phyloP scores from a whole-genome alignment of 495 filamentous ascomycete genomes.

The Daldinia vernicosa region DNA sequence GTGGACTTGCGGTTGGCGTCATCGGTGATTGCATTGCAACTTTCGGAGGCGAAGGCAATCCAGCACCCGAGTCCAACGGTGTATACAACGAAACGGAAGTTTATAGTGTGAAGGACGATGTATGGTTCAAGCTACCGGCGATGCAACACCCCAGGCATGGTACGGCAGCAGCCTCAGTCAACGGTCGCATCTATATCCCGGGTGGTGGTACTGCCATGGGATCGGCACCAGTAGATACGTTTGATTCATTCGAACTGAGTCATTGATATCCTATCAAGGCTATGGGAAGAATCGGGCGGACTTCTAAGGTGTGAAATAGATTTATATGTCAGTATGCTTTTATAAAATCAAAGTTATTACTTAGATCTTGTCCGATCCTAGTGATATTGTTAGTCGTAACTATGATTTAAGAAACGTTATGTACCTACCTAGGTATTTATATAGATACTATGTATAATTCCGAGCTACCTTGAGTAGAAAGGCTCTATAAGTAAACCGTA shows the following conservation, averaged over 20 bases:
- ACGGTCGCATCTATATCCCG: background rate
- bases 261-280: background rate
- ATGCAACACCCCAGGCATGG: background rate
- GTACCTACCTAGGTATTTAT: no score
- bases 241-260: background rate
- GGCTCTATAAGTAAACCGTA: no score
- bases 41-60: slow-evolving; percentile 57
- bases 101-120: background rate
- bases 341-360: background rate
- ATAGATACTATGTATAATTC: no score
- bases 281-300: background rate
- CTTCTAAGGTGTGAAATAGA: background rate
- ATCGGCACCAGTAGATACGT: background rate
- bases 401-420: no score
- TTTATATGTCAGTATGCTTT: background rate
- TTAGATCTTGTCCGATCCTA: no score
- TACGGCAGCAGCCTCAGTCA: background rate
- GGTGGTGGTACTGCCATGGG: background rate
- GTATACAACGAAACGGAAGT: background rate
- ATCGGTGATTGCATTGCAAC: slow-evolving; percentile 48
- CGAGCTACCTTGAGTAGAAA: no score
- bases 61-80: background rate
- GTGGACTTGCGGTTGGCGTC: slow-evolving; percentile 47
- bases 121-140: background rate
- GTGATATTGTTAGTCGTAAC: no score